Conservation (phyloP, 164 flowering plant species). For the Liquidambar formosana region DNA sequence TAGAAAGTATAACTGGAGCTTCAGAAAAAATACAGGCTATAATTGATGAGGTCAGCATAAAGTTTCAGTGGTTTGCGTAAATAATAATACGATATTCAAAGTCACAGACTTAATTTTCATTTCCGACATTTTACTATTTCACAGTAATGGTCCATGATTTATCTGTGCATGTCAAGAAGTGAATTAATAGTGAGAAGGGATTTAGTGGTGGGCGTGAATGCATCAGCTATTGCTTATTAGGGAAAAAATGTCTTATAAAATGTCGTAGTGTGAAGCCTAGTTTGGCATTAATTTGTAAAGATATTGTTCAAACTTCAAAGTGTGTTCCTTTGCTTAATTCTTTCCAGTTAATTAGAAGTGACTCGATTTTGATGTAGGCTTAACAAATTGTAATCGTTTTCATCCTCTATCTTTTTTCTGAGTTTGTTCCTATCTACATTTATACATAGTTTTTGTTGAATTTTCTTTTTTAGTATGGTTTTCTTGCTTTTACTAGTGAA, state of each 20-base stretch:
- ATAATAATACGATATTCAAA: too few species aligned
- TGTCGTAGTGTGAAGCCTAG: background rate
- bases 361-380: background rate
- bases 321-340: background rate
- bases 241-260: background rate
- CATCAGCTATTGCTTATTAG: background rate
- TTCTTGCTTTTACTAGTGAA: background rate
- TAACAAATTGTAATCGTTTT: background rate
- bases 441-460: background rate
- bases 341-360: too few species aligned
- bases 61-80: background rate
- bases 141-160: background rate
- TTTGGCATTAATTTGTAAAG: background rate
- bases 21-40: conserved; percentile 56
- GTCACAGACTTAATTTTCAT: background rate
- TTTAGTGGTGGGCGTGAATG: background rate
- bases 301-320: background rate
- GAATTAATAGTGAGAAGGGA: background rate
- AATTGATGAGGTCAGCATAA: conserved; percentile 67
- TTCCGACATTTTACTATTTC: background rate
- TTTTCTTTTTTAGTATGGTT: background rate
- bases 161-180: background rate
- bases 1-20: conserved; percentile 63
- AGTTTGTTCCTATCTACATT: background rate
- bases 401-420: background rate